Conservation (phyloP, 108 stramenopile species). For the Fistulifera solaris region DNA sequence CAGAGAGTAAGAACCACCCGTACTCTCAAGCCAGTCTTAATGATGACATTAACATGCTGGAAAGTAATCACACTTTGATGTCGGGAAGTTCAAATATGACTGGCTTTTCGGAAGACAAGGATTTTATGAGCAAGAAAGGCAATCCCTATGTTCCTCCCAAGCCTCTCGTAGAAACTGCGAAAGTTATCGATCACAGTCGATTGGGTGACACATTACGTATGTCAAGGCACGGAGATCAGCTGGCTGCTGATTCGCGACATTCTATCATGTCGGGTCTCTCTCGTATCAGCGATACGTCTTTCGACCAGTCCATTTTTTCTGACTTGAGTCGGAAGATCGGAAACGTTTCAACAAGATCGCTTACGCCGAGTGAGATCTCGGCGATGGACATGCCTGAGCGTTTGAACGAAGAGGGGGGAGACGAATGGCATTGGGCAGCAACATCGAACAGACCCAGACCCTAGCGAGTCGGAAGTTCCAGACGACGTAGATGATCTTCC, state of each 20-base stretch:
- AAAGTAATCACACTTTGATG: too few species aligned
- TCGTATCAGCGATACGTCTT: constrained; percentile 26
- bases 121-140: too few species aligned
- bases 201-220: too few species aligned
- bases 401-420: not conserved
- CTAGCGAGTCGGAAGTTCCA: too few species aligned
- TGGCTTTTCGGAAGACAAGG: too few species aligned
- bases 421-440: too few species aligned
- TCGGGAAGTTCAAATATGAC: too few species aligned
- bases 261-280: constrained; percentile 48
- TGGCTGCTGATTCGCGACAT: constrained; percentile 8
- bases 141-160: not conserved
- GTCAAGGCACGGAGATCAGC: too few species aligned
- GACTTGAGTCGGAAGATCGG: constrained; percentile 31
- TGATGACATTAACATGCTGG: not conserved
- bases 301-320: constrained; percentile 25
- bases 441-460: too few species aligned
- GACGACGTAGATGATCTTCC: too few species aligned
- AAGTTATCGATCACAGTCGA: not conserved
- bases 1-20: constrained; percentile 4
- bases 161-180: constrained; percentile 3
- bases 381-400: constrained; percentile 13
- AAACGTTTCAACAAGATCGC: constrained; percentile 37
- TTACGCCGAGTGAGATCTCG: constrained; percentile 38
- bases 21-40: not conserved